Conservation (phyloP, 208 protist genomes). For the Crithidia mellificae region DNA sequence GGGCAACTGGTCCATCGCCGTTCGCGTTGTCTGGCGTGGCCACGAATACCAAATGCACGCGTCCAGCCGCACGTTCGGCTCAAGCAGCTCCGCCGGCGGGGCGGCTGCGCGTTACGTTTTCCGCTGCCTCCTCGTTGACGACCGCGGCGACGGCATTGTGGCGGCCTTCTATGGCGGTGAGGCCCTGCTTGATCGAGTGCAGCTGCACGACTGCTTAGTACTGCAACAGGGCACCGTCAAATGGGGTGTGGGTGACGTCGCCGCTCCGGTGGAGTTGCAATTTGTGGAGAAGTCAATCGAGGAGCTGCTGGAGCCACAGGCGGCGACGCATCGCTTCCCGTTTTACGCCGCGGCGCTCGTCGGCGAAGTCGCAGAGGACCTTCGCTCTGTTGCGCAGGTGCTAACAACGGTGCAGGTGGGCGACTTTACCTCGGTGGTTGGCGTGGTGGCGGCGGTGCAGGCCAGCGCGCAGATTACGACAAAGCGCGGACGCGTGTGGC, state of each 20-base stretch:
- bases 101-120: constrained; percentile 28
- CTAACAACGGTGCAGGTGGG: constrained; percentile 36
- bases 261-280: constrained; percentile 41
- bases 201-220: constrained; percentile 35
- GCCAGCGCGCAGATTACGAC: constrained; percentile 42
- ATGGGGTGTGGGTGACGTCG: constrained; percentile 37
- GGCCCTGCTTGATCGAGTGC: constrained; percentile 25
- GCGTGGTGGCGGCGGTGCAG: constrained; percentile 38
- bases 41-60: constrained; percentile 25
- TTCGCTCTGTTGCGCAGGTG: constrained; percentile 37
- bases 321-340: constrained; percentile 30
- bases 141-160: constrained; percentile 50
- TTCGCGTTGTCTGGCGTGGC: constrained; percentile 68
- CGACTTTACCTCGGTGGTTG: constrained; percentile 53
- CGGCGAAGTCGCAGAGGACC: constrained; percentile 30
- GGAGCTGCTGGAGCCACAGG: constrained; percentile 8
- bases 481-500: constrained; percentile 62
- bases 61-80: not conserved
- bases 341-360: constrained; percentile 35
- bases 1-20: constrained; percentile 43
- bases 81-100: constrained; percentile 1
- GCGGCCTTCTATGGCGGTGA: constrained; percentile 30
- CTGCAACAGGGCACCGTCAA: constrained; percentile 31
- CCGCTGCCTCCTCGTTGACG: constrained; percentile 59
- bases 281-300: constrained; percentile 46